Evolutionary conservation across 2,329 filamentous ascomycete species (phyloP).

Genomic region (Magnaporthiopsis incrustans): DNA sequence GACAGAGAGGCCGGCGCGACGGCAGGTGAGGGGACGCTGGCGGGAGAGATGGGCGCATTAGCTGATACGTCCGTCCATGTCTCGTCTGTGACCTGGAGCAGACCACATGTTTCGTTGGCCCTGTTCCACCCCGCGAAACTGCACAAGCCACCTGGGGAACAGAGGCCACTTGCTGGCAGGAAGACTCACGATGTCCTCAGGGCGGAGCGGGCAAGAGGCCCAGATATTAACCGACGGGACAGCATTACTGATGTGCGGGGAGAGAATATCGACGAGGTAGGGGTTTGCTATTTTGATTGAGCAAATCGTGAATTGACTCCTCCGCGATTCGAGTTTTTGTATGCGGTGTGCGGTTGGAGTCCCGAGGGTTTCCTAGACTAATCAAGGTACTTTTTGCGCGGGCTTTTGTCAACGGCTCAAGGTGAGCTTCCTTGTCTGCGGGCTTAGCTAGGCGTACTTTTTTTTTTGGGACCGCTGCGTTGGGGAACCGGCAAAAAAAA

Average conservation of each 20-base stretch:
- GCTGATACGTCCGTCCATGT: no score
- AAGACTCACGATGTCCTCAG: slow-evolving; percentile 29
- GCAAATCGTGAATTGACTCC: background rate
- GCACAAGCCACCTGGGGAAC: background rate
- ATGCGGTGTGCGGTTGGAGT: background rate
- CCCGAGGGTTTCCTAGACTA: background rate
- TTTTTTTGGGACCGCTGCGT: background rate
- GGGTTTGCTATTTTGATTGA: background rate
- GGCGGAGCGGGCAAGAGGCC: slow-evolving; percentile 47
- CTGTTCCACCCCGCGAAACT: no score
- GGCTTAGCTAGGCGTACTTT: background rate
- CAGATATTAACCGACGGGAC: slow-evolving; percentile 52
- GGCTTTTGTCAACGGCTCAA: background rate
- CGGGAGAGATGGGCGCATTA: slow-evolving; percentile 3
- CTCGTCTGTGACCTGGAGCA: background rate
- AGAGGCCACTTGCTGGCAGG: background rate
- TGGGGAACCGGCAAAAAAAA: background rate
- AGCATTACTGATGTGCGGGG: slow-evolving; percentile 39
- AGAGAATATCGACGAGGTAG: background rate
- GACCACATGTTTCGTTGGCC: background rate
- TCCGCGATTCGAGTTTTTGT: background rate
- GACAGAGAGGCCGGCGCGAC: slow-evolving; percentile 35
- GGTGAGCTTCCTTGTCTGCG: background rate
- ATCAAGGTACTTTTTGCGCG: background rate
- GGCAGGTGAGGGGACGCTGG: slow-evolving; percentile 38